Conservation (phyloP, 2,329 filamentous ascomycete genomes). For the Claviceps purpurea region DNA sequence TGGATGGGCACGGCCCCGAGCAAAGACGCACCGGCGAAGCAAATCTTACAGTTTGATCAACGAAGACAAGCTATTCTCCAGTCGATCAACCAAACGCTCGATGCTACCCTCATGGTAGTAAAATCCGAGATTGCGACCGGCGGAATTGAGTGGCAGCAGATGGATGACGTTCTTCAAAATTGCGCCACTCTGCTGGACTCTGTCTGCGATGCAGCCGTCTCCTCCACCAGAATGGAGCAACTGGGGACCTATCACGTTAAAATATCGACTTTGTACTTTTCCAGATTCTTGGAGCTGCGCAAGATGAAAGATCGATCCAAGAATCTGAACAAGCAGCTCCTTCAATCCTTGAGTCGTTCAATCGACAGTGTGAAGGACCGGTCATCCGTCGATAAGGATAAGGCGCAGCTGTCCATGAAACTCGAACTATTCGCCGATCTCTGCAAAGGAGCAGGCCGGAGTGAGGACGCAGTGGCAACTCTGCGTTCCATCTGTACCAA, state of each 20-base stretch:
- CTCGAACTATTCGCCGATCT: conserved; percentile 53
- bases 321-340: conserved; percentile 25
- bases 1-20: conserved; percentile 48
- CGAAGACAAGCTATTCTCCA: conserved; percentile 39
- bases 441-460: conserved; percentile 37
- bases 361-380: conserved; percentile 47
- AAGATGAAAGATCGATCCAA: conserved; percentile 27
- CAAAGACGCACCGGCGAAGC: conserved; percentile 39
- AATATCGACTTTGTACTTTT: conserved; percentile 59
- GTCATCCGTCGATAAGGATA: conserved; percentile 39
- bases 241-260: conserved; percentile 43
- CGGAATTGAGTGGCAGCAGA: conserved; percentile 36
- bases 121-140: conserved; percentile 38
- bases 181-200: conserved; percentile 39
- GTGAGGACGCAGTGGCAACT: conserved; percentile 43
- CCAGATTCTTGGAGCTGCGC: conserved; percentile 40
- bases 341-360: conserved; percentile 49
- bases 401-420: conserved; percentile 48
- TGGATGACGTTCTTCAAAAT: conserved; percentile 45
- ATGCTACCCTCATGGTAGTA: conserved; percentile 43
- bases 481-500: conserved; percentile 48
- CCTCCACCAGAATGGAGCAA: conserved; percentile 17
- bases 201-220: conserved; percentile 27
- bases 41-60: conserved; percentile 47
- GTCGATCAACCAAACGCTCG: conserved; percentile 42